These are phyloP conservation scores for Apiospora pterosperma DNA, from an alignment of 2,329 filamentous ascomycete genomes.

Conservation along the genomic window DNA sequence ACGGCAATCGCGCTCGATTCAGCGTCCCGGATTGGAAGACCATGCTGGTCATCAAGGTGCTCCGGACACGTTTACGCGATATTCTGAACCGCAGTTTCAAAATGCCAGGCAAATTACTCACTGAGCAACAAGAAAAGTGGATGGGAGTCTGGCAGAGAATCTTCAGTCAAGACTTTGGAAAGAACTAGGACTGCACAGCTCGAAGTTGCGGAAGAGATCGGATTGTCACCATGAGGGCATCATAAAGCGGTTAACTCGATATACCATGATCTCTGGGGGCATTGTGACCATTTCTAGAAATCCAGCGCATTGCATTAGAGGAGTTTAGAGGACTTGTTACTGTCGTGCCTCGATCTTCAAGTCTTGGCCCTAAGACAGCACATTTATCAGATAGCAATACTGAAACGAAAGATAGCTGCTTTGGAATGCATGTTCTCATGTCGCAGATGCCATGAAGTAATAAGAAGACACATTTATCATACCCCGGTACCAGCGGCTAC, in stretches of 20 bases:
- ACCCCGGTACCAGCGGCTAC: neutral
- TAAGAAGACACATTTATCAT: neutral
- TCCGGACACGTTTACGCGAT: slow-evolving; percentile 71
- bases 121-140: slow-evolving; percentile 69
- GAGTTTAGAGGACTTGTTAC: neutral
- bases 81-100: slow-evolving; percentile 71
- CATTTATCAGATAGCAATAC: neutral
- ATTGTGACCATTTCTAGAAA: neutral
- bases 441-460: neutral
- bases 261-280: too few species aligned
- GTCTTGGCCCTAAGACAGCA: neutral
- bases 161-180: slow-evolving; percentile 48
- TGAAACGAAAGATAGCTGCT: neutral
- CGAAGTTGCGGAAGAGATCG: too few species aligned
- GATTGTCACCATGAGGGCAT: neutral
- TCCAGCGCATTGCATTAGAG: neutral
- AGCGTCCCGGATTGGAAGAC: slow-evolving; percentile 85
- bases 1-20: slow-evolving; percentile 84
- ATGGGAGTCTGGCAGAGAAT: slow-evolving; percentile 71
- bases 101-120: slow-evolving; percentile 58
- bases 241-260: neutral
- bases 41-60: slow-evolving; percentile 81
- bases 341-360: neutral
- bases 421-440: neutral
- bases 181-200: neutral